phyloP scores from a whole-genome alignment of 1,284 basidiomycete genomes.

The Inonotus hispidus region DNA sequence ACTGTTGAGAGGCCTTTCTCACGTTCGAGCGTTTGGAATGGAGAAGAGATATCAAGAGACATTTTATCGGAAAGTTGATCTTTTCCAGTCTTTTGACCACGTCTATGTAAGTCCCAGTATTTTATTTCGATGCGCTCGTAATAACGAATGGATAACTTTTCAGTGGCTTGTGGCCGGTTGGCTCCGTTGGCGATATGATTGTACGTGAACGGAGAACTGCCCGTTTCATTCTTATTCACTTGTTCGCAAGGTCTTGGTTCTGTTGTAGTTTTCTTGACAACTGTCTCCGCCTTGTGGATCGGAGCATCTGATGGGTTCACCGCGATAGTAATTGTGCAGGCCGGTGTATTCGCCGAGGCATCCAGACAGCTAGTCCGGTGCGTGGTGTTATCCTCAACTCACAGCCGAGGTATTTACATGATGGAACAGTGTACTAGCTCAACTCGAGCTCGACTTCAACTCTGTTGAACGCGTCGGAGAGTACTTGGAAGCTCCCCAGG shows the following conservation, averaged over 20 bases:
- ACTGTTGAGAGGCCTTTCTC: constrained; percentile 67
- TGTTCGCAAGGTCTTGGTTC: constrained; percentile 59
- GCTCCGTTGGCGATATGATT: constrained; percentile 71
- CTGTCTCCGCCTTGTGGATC: constrained; percentile 63
- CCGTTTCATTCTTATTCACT: background rate
- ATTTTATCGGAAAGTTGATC: constrained; percentile 75
- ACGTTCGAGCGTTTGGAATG: constrained; percentile 80
- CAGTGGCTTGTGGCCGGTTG: constrained; percentile 66
- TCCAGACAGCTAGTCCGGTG: constrained; percentile 61
- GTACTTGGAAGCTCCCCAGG: constrained; percentile 74
- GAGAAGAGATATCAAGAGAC: constrained; percentile 68
- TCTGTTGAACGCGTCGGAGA: constrained; percentile 81
- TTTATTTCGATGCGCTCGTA: constrained; percentile 1
- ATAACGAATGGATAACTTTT: constrained; percentile 9
- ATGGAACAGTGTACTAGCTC: constrained; percentile 48
- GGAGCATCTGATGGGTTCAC: constrained; percentile 66
- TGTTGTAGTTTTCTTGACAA: constrained; percentile 68
- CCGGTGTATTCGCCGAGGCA: constrained; percentile 64
- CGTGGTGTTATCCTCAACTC: constrained; percentile 6
- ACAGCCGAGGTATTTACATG: background rate
- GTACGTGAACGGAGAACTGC: constrained; percentile 31
- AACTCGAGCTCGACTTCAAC: constrained; percentile 70
- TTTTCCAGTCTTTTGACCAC: constrained; percentile 67
- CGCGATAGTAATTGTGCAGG: constrained; percentile 77
- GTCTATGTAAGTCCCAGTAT: constrained; percentile 46